Evolutionary conservation across 139 green algal species (phyloP), one percentile per base, ranked within the genome.

Genomic region (Trebouxia sp.): DNA sequence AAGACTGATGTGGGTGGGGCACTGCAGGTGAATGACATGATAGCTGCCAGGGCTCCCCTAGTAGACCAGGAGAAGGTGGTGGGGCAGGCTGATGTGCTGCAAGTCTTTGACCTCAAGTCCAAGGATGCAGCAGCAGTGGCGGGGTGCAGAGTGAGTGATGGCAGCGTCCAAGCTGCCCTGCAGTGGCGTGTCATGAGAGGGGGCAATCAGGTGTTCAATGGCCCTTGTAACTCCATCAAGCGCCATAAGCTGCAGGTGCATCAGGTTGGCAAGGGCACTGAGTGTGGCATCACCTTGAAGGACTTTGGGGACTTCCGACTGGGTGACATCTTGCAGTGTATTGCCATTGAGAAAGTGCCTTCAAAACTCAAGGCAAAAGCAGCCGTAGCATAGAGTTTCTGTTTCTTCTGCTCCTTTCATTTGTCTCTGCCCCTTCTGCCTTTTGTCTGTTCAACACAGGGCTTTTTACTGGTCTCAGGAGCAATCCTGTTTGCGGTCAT

Each of bases 251-350:
- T 88, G 50, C 88, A 92, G 12, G 94, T 97, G 55, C 81, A 91
- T 45, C 78, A 81, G 12, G 94, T 97, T 51, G 90, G 84, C 24
- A 87, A 93, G 79, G 89, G 89, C 65, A 85, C 80, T 0, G 94
- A 98, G 88, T 97, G 90, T 83, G 94, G 94, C 38, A 76, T 97
- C 76, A 82, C 92, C 79, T 83, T 98, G 15, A 86, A 89, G 26
- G 91, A 82, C 30, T 95, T 92, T 35, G 75, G 69, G 20, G 90
- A 80, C 48, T 90, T 90, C 55, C 38, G 89, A 76, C 75, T 72
- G 12, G 93, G 93, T 1, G 92, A 96, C 67, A 76, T 88, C 37
- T 65, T 97, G 62, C 74, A 94, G 75, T 94, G 89, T 37, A 41
- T 72, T 26, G 42, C 32, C 28, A 43, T 72, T 35, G 32, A 72